Conservation (phyloP, 495 filamentous ascomycete species). For the Xylaria intraflava region DNA sequence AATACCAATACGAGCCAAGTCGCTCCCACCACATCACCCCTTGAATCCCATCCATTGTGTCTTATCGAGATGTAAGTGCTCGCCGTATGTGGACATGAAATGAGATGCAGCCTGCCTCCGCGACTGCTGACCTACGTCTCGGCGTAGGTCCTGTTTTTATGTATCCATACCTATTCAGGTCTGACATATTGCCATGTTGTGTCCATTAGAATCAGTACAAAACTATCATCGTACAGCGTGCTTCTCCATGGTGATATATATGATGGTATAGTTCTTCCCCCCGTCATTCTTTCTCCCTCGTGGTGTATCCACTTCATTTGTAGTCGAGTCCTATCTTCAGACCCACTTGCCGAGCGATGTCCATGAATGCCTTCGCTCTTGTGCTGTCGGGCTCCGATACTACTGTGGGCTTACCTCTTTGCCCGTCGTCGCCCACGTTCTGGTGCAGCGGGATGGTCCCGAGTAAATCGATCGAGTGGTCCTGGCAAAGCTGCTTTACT, state of each 20-base stretch:
- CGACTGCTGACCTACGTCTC: neutral
- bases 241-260: neutral
- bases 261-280: neutral
- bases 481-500: slow-evolving; percentile 38
- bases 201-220: neutral
- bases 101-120: neutral
- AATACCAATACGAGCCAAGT: slow-evolving; percentile 19
- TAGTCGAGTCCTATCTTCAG: slow-evolving; percentile 37
- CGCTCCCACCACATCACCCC: slow-evolving; percentile 10
- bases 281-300: neutral
- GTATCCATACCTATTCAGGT: neutral
- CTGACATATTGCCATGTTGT: neutral
- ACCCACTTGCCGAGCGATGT: slow-evolving; percentile 58
- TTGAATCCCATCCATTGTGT: neutral
- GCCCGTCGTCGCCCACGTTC: slow-evolving; percentile 80
- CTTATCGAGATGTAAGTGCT: slow-evolving; percentile 25
- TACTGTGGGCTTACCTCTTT: slow-evolving; percentile 83
- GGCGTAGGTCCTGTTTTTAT: neutral
- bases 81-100: slow-evolving; percentile 9
- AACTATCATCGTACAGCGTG: neutral
- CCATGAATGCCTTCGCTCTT: slow-evolving; percentile 62
- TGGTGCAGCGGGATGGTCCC: slow-evolving; percentile 89
- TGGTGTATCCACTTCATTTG: neutral
- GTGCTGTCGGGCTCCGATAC: slow-evolving; percentile 73
- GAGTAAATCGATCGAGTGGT: slow-evolving; percentile 65